These are phyloP conservation scores for Erysimum cheiranthoides DNA, from an alignment of 345 rosid genomes.

Conservation along the genomic window DNA sequence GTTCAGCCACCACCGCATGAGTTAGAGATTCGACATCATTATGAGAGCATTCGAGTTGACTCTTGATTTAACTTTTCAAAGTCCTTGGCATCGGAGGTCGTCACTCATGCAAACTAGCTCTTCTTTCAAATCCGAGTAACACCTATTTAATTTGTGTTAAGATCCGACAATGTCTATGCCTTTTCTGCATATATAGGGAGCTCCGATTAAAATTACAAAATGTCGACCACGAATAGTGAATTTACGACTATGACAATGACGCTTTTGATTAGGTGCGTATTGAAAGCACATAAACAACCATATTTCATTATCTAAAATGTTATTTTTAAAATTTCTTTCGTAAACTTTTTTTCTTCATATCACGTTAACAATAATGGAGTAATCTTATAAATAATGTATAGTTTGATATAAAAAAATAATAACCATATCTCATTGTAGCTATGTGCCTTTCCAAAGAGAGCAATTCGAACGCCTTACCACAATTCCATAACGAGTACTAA, in stretches of 20 bases:
- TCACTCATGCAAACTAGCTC: not conserved
- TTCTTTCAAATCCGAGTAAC: not conserved
- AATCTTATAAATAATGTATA: no score
- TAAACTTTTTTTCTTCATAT: no score
- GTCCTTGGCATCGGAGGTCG: not conserved
- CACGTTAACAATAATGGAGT: no score
- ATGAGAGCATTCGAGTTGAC: not conserved
- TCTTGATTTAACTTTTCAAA: not conserved
- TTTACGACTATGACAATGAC: not conserved
- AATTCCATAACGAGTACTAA: not conserved
- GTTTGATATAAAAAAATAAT: no score
- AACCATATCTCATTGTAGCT: not conserved
- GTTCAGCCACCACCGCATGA: conserved; percentile 12
- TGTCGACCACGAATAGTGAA: not conserved
- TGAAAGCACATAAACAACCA: not conserved
- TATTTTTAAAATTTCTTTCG: no score
- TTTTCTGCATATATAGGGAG: not conserved
- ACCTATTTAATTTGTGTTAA: not conserved
- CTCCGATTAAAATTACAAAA: not conserved
- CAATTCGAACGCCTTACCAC: not conserved
- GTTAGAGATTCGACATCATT: not conserved
- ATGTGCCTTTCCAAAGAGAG: not conserved
- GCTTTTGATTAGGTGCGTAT: not conserved
- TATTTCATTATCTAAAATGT: not conserved
- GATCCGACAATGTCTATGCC: not conserved